Evolutionary conservation across 179 eudicot genomes (phyloP).

Genomic region (Silene coronaria): DNA sequence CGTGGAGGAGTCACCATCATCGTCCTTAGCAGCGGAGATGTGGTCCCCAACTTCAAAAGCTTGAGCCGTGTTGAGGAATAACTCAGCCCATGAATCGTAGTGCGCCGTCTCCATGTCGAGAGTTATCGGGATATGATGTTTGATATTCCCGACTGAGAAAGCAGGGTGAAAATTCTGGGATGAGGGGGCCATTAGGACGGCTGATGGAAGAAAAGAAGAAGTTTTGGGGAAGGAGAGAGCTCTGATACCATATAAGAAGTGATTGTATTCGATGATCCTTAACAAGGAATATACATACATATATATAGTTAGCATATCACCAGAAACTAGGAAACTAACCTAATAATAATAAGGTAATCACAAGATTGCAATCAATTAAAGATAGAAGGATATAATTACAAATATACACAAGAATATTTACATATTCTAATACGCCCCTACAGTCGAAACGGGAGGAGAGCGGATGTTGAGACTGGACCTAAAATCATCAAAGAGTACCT

Average conservation of each 20-base stretch:
- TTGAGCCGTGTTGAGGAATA: background rate
- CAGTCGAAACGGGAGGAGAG: too few relatives aligned
- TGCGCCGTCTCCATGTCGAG: background rate
- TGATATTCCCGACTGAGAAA: background rate
- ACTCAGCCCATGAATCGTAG: background rate
- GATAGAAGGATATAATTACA: too few relatives aligned
- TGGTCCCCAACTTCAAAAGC: background rate
- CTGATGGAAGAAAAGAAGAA: background rate
- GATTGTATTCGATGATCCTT: too few relatives aligned
- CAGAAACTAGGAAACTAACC: too few relatives aligned
- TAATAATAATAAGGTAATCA: too few relatives aligned
- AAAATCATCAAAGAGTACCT: too few relatives aligned
- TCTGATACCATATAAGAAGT: background rate
- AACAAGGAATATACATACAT: too few relatives aligned
- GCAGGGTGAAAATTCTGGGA: background rate
- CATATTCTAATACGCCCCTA: too few relatives aligned
- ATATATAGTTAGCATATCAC: too few relatives aligned
- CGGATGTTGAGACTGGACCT: too few relatives aligned
- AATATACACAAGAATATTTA: too few relatives aligned
- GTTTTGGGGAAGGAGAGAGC: background rate
- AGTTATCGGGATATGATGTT: background rate
- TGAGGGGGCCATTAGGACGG: background rate
- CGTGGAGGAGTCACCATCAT: background rate
- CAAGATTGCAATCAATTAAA: too few relatives aligned
- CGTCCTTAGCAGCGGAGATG: background rate